These are phyloP conservation scores for Capsicum pubescens DNA, from an alignment of 257 asterid genomes.

Conservation along the genomic window DNA sequence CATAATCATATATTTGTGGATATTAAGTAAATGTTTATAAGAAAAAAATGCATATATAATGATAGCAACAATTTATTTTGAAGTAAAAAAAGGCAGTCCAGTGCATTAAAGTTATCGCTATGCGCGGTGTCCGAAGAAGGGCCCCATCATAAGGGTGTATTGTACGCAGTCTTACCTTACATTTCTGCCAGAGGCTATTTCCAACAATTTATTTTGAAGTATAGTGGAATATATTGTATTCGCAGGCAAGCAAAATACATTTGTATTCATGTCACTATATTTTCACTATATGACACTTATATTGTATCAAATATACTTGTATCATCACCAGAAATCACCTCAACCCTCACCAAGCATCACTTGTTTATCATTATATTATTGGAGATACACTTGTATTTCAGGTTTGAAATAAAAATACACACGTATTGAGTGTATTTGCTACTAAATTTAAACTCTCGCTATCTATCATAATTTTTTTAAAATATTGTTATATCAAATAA, in stretches of 20 bases:
- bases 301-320: background rate
- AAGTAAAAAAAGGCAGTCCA: background rate
- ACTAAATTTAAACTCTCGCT: background rate
- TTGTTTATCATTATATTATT: background rate
- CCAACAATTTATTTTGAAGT: background rate
- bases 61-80: background rate
- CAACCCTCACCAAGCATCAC: background rate
- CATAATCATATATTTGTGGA: background rate
- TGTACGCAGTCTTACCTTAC: too few species aligned
- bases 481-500: background rate
- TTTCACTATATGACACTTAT: background rate
- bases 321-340: background rate
- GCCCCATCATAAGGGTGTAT: too few species aligned
- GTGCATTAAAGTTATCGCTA: too few species aligned
- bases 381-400: background rate
- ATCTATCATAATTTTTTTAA: background rate
- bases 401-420: background rate
- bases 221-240: background rate
- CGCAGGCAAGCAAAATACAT: background rate
- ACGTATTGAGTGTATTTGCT: background rate
- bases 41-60: background rate
- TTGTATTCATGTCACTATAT: background rate
- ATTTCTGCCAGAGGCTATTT: too few species aligned
- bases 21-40: background rate
- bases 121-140: too few species aligned